phyloP scores from a whole-genome alignment of 164 flowering plant genomes.

The Pachysandra terminalis region DNA sequence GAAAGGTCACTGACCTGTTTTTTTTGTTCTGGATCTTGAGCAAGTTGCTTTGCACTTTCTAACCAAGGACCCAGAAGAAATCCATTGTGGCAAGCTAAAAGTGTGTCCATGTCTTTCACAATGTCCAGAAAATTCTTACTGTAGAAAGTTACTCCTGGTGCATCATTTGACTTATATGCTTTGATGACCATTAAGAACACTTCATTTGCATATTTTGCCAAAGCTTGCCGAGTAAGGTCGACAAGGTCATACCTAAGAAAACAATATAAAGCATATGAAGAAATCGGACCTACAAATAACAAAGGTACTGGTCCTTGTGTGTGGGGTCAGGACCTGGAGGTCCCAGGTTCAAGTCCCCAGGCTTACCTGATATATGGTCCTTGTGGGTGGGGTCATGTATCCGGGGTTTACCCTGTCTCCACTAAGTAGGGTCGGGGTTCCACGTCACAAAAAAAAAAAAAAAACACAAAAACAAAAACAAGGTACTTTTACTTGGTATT shows the following conservation, averaged over 20 bases:
- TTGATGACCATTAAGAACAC: conserved; percentile 51
- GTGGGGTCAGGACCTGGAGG: too few species aligned
- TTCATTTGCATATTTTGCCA: conserved; percentile 70
- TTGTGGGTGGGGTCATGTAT: too few species aligned
- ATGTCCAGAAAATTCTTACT: conserved; percentile 52
- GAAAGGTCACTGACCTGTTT: conserved; percentile 38
- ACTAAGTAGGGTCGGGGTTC: too few species aligned
- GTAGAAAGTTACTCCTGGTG: conserved; percentile 27
- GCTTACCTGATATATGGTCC: too few species aligned
- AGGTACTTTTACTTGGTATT: too few species aligned
- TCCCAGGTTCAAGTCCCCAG: too few species aligned
- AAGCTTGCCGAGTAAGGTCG: conserved; percentile 71
- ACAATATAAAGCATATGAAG: not conserved
- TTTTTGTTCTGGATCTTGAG: conserved; percentile 49
- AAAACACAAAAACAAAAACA: too few species aligned
- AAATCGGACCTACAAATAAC: not conserved
- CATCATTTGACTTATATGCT: conserved; percentile 40
- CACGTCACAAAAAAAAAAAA: too few species aligned
- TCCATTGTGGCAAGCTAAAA: conserved; percentile 69
- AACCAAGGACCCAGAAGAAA: conserved; percentile 80
- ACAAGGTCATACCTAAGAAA: conserved; percentile 59
- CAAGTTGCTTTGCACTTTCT: conserved; percentile 75
- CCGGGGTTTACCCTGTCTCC: too few species aligned
- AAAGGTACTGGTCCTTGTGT: too few species aligned
- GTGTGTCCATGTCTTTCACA: conserved; percentile 56